phyloP scores from a whole-genome alignment of 1,284 basidiomycete genomes.

The Cerrena zonata region DNA sequence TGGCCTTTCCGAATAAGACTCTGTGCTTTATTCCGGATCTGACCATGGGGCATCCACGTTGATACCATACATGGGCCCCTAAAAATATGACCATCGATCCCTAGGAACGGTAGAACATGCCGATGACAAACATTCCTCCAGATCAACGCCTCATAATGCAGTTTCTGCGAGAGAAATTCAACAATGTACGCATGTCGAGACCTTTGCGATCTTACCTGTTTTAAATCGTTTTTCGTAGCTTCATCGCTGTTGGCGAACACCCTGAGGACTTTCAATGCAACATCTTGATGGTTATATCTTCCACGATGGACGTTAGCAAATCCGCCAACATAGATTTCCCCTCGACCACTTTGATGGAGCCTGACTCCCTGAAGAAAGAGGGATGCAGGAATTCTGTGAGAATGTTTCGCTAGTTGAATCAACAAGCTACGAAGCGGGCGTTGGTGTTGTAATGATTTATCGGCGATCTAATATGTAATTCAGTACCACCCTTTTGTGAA shows the following conservation, averaged over 20 bases:
- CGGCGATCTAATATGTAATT: too few relatives aligned
- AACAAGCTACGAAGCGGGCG: not conserved
- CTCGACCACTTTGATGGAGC: not conserved
- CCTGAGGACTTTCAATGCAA: conserved; percentile 8
- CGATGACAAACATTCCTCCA: not conserved
- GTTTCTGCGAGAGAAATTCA: not conserved
- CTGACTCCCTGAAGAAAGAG: not conserved
- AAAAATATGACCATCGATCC: not conserved
- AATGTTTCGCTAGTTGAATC: not conserved
- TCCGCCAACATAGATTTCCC: not conserved
- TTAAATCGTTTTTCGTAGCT: not conserved
- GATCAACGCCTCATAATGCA: conserved; percentile 2
- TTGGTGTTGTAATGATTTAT: not conserved
- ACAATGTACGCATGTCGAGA: not conserved
- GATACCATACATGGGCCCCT: not conserved
- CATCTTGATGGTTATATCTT: conserved; percentile 6
- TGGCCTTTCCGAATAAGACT: not conserved
- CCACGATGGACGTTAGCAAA: conserved; percentile 9
- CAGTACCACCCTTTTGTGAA: not conserved
- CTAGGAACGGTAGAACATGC: conserved; percentile 5
- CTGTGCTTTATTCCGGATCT: not conserved
- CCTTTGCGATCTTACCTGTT: not conserved
- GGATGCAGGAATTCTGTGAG: not conserved
- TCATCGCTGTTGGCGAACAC: not conserved
- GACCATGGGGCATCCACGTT: conserved; percentile 1